Conservation (phyloP, 2,329 filamentous ascomycete species). For the Sodiomyces alkalinus region DNA sequence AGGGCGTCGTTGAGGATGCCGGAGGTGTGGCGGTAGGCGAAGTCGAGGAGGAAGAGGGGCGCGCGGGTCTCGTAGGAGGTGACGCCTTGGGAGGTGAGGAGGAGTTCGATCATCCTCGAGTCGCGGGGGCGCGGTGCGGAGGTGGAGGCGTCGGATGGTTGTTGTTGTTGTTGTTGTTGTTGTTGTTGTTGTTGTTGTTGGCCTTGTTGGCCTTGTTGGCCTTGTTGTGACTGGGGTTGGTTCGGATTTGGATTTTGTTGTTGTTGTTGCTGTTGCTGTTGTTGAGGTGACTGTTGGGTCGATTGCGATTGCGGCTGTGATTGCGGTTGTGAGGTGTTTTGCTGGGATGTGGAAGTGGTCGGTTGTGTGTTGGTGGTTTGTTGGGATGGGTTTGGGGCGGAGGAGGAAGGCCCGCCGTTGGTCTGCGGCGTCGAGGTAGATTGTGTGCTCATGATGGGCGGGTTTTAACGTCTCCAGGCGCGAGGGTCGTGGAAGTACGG, state of each 20-base stretch:
- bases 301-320: conserved; percentile 5
- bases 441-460: no score
- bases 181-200: conserved; percentile 4
- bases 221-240: conserved; percentile 10
- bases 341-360: conserved; percentile 12
- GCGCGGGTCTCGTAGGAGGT: conserved; percentile 70
- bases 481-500: no score
- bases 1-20: conserved; percentile 56
- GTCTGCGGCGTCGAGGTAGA: conserved; percentile 35
- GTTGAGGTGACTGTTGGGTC: no score
- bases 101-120: conserved; percentile 62
- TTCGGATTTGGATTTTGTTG: no score
- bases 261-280: no score
- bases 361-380: no score
- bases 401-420: conserved; percentile 33
- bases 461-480: no score
- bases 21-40: conserved; percentile 69
- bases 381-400: conserved; percentile 20
- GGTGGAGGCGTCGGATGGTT: conserved; percentile 16
- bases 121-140: conserved; percentile 54
- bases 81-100: conserved; percentile 66
- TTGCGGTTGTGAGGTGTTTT: conserved; percentile 3
- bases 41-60: conserved; percentile 69
- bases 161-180: conserved; percentile 4
- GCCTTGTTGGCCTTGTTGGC: conserved; percentile 5